Conservation (phyloP, 495 filamentous ascomycete genomes). For the Hypoxylon perforatum region DNA sequence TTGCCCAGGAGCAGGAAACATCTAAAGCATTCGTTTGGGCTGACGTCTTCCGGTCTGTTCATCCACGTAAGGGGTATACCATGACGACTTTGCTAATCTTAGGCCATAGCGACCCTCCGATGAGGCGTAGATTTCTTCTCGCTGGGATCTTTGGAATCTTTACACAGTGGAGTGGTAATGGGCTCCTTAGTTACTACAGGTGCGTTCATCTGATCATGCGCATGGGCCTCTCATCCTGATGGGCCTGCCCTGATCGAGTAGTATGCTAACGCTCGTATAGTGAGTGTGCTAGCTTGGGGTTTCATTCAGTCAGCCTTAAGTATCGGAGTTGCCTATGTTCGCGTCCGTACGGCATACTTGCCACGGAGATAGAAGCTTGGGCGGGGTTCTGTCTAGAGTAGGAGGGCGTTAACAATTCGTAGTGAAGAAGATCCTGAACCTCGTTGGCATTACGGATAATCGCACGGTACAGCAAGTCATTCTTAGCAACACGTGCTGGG, state of each 20-base stretch:
- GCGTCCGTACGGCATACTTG: too few relatives aligned
- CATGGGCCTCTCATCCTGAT: too few relatives aligned
- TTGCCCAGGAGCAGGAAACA: conserved; percentile 61
- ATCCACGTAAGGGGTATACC: not conserved
- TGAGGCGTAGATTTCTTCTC: conserved; percentile 62
- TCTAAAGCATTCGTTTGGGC: conserved; percentile 60
- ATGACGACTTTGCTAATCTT: not conserved
- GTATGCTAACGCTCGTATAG: conserved; percentile 15
- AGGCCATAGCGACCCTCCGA: conserved; percentile 53
- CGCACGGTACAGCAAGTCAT: conserved; percentile 62
- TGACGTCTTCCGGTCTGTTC: conserved; percentile 56
- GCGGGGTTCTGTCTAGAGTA: not conserved
- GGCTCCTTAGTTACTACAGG: conserved; percentile 58
- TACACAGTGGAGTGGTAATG: conserved; percentile 65
- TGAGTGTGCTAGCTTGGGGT: conserved; percentile 27
- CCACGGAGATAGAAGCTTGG: not conserved
- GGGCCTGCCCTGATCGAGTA: not conserved
- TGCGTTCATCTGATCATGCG: not conserved
- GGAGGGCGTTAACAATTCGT: conserved; percentile 12
- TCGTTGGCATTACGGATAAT: conserved; percentile 58
- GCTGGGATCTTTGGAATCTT: conserved; percentile 56
- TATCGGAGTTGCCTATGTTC: too few relatives aligned
- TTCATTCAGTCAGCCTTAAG: too few relatives aligned
- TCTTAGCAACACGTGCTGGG: conserved; percentile 66
- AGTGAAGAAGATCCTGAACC: conserved; percentile 58